phyloP scores from a whole-genome alignment of 192 early-diverging fungal species.

The Backusella australiensis region DNA sequence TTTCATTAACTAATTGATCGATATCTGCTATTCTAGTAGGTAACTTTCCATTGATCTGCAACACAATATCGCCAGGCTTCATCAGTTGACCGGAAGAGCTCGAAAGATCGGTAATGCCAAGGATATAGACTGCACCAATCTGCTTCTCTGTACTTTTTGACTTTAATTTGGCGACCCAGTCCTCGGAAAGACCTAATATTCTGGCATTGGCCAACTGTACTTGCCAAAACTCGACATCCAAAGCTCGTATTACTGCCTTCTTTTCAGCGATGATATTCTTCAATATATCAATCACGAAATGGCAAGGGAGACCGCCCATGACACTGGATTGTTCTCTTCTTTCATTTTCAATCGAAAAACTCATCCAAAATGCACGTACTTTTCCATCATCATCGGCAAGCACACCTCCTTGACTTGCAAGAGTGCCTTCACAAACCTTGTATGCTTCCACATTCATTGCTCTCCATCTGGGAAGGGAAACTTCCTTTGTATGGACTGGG shows the following conservation, averaged over 20 bases:
- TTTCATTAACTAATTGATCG: constrained; percentile 37
- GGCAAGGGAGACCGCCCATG: constrained; percentile 55
- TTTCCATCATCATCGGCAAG: constrained; percentile 55
- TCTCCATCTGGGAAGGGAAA: constrained; percentile 57
- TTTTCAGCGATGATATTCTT: constrained; percentile 45
- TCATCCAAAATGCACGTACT: constrained; percentile 65
- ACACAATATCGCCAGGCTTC: constrained; percentile 61
- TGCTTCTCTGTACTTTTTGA: constrained; percentile 16
- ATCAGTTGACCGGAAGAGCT: constrained; percentile 54
- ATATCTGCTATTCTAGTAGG: constrained; percentile 59
- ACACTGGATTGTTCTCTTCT: constrained; percentile 52
- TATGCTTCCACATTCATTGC: constrained; percentile 53
- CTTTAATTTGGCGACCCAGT: constrained; percentile 54
- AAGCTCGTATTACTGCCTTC: constrained; percentile 45
- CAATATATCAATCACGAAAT: constrained; percentile 42
- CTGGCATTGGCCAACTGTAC: constrained; percentile 55
- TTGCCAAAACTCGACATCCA: constrained; percentile 63
- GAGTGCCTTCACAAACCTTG: constrained; percentile 62
- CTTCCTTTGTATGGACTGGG: constrained; percentile 62
- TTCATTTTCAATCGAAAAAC: constrained; percentile 61
- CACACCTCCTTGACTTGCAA: constrained; percentile 66
- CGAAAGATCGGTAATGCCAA: constrained; percentile 55
- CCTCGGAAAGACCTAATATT: constrained; percentile 52
- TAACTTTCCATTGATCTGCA: constrained; percentile 63
- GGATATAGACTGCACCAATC: constrained; percentile 50